These are phyloP conservation scores for Dictyostelium citrinum DNA, from an alignment of 78 protist species.

Conservation along the genomic window DNA sequence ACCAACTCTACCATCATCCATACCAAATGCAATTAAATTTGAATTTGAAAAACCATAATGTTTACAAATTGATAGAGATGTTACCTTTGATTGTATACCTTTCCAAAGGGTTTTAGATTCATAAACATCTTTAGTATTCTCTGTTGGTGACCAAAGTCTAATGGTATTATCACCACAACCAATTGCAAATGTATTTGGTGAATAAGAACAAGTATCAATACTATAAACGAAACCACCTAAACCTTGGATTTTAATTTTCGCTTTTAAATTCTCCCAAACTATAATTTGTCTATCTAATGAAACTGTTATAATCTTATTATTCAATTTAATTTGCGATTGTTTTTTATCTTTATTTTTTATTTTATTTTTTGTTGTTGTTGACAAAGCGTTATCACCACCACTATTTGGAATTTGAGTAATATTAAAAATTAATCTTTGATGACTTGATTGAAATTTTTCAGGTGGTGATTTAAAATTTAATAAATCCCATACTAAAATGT, in stretches of 20 bases:
- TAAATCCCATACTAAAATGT: constrained; percentile 37
- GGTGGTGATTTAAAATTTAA: not conserved
- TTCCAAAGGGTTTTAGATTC: constrained; percentile 49
- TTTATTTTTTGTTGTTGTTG: not conserved
- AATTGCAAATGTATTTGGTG: constrained; percentile 39
- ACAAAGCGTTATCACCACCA: too few relatives aligned
- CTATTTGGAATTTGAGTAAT: constrained; percentile 1
- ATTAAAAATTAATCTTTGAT: constrained; percentile 32
- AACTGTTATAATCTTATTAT: not conserved
- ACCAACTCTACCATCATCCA: constrained; percentile 73
- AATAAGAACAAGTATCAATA: not conserved
- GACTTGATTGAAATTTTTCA: constrained; percentile 18
- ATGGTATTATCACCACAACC: constrained; percentile 69
- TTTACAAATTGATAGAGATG: constrained; percentile 23
- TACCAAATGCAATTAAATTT: constrained; percentile 47
- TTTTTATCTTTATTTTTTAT: not conserved
- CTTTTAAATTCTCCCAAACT: constrained; percentile 31
- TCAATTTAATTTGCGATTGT: not conserved
- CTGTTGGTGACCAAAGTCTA: constrained; percentile 54
- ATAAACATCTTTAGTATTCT: not conserved
- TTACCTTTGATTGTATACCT: constrained; percentile 59
- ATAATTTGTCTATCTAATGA: constrained; percentile 59
- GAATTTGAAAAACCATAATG: not conserved
- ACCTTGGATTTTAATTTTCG: constrained; percentile 13
- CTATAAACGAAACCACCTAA: constrained; percentile 64